phyloP scores from a whole-genome alignment of 352 stramenopile species.

The Aphanomyces cochlioides region DNA sequence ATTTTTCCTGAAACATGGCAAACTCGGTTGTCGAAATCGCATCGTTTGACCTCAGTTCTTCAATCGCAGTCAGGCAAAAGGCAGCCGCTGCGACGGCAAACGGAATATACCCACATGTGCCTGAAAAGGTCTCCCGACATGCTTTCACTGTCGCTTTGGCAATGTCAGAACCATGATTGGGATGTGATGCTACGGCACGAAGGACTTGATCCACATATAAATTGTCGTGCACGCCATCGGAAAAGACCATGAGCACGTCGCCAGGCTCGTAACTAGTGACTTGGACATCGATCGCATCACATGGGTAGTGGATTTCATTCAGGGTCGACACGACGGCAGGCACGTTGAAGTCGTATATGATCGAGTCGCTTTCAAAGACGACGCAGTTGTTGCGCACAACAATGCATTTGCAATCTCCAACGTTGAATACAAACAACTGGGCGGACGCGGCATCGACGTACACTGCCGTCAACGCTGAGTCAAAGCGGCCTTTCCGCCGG shows the following conservation, averaged over 20 bases:
- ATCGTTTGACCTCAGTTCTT: constrained; percentile 70
- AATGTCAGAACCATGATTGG: constrained; percentile 63
- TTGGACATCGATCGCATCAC: constrained; percentile 65
- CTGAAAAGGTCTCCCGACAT: constrained; percentile 63
- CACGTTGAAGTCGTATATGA: constrained; percentile 90
- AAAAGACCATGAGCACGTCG: constrained; percentile 81
- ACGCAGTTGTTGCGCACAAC: constrained; percentile 58
- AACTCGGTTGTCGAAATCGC: constrained; percentile 61
- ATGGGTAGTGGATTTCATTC: constrained; percentile 73
- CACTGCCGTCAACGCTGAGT: constrained; percentile 79
- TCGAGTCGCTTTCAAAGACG: constrained; percentile 85
- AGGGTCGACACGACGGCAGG: constrained; percentile 83
- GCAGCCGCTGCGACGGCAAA: constrained; percentile 79
- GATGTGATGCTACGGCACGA: constrained; percentile 47
- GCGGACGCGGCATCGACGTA: constrained; percentile 68
- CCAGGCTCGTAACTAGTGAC: constrained; percentile 62
- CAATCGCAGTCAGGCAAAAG: constrained; percentile 72
- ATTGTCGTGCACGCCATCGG: constrained; percentile 85
- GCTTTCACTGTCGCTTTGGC: constrained; percentile 64
- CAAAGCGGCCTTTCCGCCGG: constrained; percentile 72
- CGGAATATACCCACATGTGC: constrained; percentile 68
- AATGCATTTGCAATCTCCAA: constrained; percentile 86
- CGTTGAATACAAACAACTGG: constrained; percentile 81
- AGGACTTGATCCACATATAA: constrained; percentile 81
- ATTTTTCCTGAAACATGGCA: constrained; percentile 65